Evolutionary conservation across 768 basidiomycete species (phyloP), one percentile per base, ranked within the genome.

Genomic region (Phanerochaete sordida): DNA sequence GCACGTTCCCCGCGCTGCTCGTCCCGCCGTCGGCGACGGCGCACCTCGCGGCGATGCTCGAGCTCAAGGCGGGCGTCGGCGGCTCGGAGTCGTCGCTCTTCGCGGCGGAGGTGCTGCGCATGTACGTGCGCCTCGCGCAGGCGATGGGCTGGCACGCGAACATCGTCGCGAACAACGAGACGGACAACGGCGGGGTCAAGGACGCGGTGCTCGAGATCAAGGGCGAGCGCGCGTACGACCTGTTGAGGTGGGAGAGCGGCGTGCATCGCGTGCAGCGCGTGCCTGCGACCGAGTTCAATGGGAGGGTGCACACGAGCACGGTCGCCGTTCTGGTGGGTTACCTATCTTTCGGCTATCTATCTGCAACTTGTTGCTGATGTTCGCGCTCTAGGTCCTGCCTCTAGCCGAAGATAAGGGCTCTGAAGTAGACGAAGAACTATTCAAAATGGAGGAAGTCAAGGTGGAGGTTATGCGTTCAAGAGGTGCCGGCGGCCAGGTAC

Each of bases 181-280:
- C 77, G 19, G 82, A 86, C 30, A 74, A 74, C 5, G 86, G 86
- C n/a, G 90, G 91, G 1, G 74, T 86, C 49, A 89, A 86, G 64
- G 91, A 93, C 59, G 92, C 88, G 5, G 82, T 90, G 21, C 72
- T 94, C 9, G 93, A 95, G 68, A 76, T 95, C 13, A 86, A 87
- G 61, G 92, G 93, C 0, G 74, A 81, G 1, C 88, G 90, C 0
- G 86, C 85, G 11, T 98, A 91, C 65, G 95, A 95, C 60, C 73
- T 77, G 0, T 71, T 98, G 56, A 77, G 87, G 37, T 95, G 89
- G 86, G 97, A 99, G 73, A 94, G 90, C 60, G 97, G 97, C 2
- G 94, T 99, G 0, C 97, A 98, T 75, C 81, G 97, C 2, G 94
- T 99, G 0, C 96, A 98, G 75, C 75, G 97, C 44, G 91, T 98